Base-by-base conservation (phyloP, 768 basidiomycete species). In the Grammothele lineata region DNA sequence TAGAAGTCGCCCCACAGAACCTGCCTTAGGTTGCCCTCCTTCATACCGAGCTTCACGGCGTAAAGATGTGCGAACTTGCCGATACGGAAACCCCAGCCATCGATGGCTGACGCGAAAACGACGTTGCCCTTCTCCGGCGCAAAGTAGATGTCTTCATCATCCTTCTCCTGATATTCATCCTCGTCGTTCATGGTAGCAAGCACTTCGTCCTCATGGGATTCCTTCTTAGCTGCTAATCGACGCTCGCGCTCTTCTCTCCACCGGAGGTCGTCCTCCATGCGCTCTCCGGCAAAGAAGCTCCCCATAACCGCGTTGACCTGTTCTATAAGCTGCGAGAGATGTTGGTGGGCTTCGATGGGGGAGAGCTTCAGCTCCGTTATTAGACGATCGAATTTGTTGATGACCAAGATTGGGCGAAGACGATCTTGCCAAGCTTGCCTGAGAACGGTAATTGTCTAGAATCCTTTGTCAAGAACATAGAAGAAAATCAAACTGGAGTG, bases 241-340 rank as follows among this genome's bases (percentile, higher is more conserved):
- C 81, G 76, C 58, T 97, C 92, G 23, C 89, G 82, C 54, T 92
- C 91, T 70, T 98, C 95, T 53, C 87, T 73, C 92, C 96, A 96
- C 12, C 91, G 76, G 18, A 92, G 66, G 66, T 98, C 94, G 51
- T 97, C 93, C 54, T 95, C 93, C 93, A 98, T 96, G 15, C 96
- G 73, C 52, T 97, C 95, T 2, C 87, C 79, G 3, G 94, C 92
- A 60, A 93, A 98, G 66, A 97, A 94, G 47, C 81, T 81, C 0
- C 96, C 96, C 92, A 98, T 95, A 41, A 98, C 91, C 0, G 93
- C 96, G 59, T 98, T 99, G 21, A 97, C 94, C 59, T 96, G 91
- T 63, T 98, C 95, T 43, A 99, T 91, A 12, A 97, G 74, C 30
- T 91, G 85, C 5, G 81, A 73, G n/a, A 99, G 80, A 58, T 97